Evolutionary conservation across 2,329 filamentous ascomycete species (phyloP).

Genomic region (Microdochium nivale): DNA sequence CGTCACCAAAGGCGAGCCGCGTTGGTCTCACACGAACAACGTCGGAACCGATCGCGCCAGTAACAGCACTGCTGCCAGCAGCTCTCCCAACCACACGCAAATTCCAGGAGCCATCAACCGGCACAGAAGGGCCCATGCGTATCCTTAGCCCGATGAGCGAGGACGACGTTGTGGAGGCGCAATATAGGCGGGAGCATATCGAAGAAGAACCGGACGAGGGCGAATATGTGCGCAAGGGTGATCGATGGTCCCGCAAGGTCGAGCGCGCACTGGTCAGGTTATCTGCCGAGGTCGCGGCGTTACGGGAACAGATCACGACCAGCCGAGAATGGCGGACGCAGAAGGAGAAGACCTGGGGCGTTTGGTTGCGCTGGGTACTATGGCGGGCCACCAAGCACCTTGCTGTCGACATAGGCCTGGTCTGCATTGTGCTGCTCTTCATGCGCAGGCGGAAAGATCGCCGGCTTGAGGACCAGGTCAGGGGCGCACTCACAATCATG

Average conservation of each 20-base stretch:
- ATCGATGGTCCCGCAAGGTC: conserved; percentile 71
- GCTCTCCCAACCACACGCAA: conserved; percentile 28
- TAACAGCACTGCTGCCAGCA: not conserved
- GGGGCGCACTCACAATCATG: conserved; percentile 48
- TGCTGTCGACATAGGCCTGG: conserved; percentile 58
- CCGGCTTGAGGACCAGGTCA: conserved; percentile 64
- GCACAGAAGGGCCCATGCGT: conserved; percentile 51
- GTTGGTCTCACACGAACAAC: conserved; percentile 3
- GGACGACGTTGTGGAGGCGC: conserved; percentile 56
- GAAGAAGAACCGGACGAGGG: conserved; percentile 33
- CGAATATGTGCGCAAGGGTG: conserved; percentile 31
- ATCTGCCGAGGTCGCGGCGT: conserved; percentile 83
- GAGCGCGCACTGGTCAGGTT: conserved; percentile 82
- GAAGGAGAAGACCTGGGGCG: conserved; percentile 53
- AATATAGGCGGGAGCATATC: conserved; percentile 40
- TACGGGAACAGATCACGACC: conserved; percentile 81
- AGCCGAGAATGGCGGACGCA: conserved; percentile 63
- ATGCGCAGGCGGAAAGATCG: conserved; percentile 64
- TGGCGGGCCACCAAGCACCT: conserved; percentile 68
- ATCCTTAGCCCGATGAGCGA: conserved; percentile 82
- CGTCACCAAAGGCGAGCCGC: conserved; percentile 40
- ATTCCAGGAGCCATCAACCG: conserved; percentile 36
- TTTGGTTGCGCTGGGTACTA: conserved; percentile 63
- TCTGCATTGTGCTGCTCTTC: conserved; percentile 61
- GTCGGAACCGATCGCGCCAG: not conserved